Evolutionary conservation across 148 eudicot species (phyloP).

Genomic region (Rhododendron griersonianum): DNA sequence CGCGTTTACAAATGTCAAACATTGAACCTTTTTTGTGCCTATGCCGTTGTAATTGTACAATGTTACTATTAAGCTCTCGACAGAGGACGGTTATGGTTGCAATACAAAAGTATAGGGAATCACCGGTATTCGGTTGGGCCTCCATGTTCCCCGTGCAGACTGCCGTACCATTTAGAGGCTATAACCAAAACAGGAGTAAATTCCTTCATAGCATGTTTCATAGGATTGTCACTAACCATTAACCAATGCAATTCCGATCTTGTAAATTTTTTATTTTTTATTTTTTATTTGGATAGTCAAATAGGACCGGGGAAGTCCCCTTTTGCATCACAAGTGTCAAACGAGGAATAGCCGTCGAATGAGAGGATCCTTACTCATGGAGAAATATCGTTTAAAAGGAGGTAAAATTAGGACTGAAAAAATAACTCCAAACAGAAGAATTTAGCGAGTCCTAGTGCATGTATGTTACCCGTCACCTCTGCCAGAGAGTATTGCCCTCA

Average conservation of each 20-base stretch:
- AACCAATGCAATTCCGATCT: not conserved
- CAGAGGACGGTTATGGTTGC: too few relatives aligned
- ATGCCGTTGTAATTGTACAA: too few relatives aligned
- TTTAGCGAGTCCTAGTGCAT: not conserved
- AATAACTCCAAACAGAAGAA: not conserved
- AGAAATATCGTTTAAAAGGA: not conserved
- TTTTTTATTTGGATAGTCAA: not conserved
- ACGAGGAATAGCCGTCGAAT: not conserved
- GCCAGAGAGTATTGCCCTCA: not conserved
- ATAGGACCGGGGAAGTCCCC: not conserved
- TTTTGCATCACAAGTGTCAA: not conserved
- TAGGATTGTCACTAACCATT: not conserved
- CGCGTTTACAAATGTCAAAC: not conserved
- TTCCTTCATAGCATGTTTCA: not conserved
- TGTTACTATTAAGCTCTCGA: too few relatives aligned
- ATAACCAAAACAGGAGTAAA: not conserved
- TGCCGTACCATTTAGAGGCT: not conserved
- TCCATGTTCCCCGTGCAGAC: not conserved
- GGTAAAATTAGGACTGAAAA: not conserved
- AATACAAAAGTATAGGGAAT: too few relatives aligned
- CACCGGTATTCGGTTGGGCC: not conserved
- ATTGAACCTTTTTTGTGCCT: not conserved
- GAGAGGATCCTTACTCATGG: not conserved
- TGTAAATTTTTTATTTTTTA: not conserved
- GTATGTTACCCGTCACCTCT: not conserved